These are phyloP conservation scores for Candida piceae DNA, from an alignment of 805 yeast genomes.

Conservation along the genomic window DNA sequence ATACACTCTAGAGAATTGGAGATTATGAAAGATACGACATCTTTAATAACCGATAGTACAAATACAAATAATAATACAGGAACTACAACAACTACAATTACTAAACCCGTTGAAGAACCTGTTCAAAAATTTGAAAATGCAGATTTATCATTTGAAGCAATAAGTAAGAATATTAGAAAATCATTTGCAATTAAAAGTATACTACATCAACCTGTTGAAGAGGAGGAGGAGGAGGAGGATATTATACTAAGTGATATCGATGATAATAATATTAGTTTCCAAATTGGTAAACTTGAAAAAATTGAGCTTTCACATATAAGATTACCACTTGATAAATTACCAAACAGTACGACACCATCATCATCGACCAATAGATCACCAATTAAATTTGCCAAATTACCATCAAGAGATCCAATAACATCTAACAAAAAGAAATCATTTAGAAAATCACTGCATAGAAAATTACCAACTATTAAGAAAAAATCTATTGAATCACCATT, in stretches of 20 bases:
- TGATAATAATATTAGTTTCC: constrained; percentile 9
- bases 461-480: too few relatives aligned
- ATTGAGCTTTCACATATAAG: constrained; percentile 25
- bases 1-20: constrained; percentile 16
- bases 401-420: constrained; percentile 28
- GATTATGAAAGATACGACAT: constrained; percentile 12
- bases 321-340: constrained; percentile 16
- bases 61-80: too few relatives aligned
- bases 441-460: constrained; percentile 17
- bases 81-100: neutral
- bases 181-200: constrained; percentile 23
- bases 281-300: constrained; percentile 25
- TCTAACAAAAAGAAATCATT: constrained; percentile 23
- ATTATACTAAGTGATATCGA: constrained; percentile 1
- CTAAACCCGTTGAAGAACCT: too few relatives aligned
- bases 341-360: too few relatives aligned
- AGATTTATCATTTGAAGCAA: constrained; percentile 28
- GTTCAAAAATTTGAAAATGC: neutral
- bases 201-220: neutral
- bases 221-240: neutral
- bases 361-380: constrained; percentile 28
- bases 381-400: constrained; percentile 29
- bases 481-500: too few relatives aligned
- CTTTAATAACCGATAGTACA: constrained; percentile 8
- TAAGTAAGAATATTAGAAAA: constrained; percentile 27